Evolutionary conservation across 2,329 filamentous ascomycete genomes (phyloP), one percentile per base, ranked within the genome.

Genomic region (Cladosporium sp.): DNA sequence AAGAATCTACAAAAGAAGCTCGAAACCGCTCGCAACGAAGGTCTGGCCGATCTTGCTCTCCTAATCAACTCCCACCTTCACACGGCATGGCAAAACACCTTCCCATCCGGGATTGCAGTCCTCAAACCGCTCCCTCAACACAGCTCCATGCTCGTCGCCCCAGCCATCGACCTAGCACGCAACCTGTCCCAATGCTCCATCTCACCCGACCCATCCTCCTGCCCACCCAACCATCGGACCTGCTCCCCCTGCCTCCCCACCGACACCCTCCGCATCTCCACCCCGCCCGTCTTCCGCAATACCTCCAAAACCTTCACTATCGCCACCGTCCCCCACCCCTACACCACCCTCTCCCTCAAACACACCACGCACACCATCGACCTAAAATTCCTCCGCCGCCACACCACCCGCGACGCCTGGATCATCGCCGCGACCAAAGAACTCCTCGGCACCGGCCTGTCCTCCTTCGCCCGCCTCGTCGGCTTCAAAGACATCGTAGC

Each of bases 51-150:
- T 43, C 79, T 97, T 29, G 85, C 85, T 52, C 73, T 79, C 39
- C 78, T 97, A 52, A 87, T 96, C 64, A 91, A 87, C 62, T 79
- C 84, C 2, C 93, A 97, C 67, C 76, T 97, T 3, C 91, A 96
- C 65, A 78, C 78, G 48, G 86, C 83, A 9, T 97, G 93, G 81
- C 89, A 94, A 63, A 87, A 85, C 59, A 76, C 76, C 18, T 95
- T 93, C 67, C 73, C 80, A 1, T 76, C 79, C 33, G 92, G 93
- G 25, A 85, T 97, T 51, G 80, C 84, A 4, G 82, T 96, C 3
- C 73, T 95, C 38, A 91, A 94, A 65, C 90, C 92, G 0, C 76
- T 86, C 16, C 80, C 87, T 1, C 73, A 85, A 45, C 83, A 90
- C 64, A 92, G 86, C 33, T 86, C 85, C 1, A 77, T 82, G 13